These are phyloP conservation scores for Truncatella angustata DNA, from an alignment of 2,329 filamentous ascomycete species.

Conservation along the genomic window DNA sequence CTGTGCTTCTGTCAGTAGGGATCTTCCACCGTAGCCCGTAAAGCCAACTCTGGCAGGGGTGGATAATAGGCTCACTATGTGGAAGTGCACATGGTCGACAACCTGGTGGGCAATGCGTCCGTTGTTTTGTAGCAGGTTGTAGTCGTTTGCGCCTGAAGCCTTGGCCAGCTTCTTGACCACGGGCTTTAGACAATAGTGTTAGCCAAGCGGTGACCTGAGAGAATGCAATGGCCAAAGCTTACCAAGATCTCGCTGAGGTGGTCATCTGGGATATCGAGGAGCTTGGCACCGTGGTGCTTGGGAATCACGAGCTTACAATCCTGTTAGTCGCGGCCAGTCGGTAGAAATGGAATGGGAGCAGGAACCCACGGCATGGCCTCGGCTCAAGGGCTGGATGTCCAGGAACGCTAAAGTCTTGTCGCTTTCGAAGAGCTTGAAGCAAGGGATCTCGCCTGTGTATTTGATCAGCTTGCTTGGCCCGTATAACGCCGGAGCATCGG, in stretches of 20 bases:
- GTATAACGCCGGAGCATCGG: constrained; percentile 9
- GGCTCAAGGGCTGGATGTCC: constrained; percentile 87
- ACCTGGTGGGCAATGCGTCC: constrained; percentile 86
- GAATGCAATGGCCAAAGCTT: constrained; percentile 44
- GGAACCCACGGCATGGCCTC: constrained; percentile 77
- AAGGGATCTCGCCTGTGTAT: constrained; percentile 82
- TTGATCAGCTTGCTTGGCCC: constrained; percentile 8
- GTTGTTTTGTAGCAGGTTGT: constrained; percentile 97
- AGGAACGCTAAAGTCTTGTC: constrained; percentile 94
- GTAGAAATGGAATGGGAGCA: neutral
- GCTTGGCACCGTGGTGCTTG: constrained; percentile 89
- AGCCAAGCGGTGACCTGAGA: too few relatives aligned
- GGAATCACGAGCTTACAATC: constrained; percentile 83
- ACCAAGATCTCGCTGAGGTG: constrained; percentile 73
- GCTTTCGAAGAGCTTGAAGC: constrained; percentile 92
- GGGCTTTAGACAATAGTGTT: constrained; percentile 43
- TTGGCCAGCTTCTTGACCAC: constrained; percentile 83
- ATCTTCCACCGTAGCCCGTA: constrained; percentile 5
- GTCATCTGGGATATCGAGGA: constrained; percentile 90
- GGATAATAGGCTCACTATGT: constrained; percentile 64
- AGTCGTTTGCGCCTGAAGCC: constrained; percentile 75
- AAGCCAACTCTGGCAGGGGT: neutral
- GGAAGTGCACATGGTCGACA: constrained; percentile 93
- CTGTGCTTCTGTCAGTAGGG: constrained; percentile 36
- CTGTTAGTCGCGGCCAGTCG: neutral